Base-by-base conservation (phyloP, 2,329 filamentous ascomycete species). In the Pezicula radicicola region DNA sequence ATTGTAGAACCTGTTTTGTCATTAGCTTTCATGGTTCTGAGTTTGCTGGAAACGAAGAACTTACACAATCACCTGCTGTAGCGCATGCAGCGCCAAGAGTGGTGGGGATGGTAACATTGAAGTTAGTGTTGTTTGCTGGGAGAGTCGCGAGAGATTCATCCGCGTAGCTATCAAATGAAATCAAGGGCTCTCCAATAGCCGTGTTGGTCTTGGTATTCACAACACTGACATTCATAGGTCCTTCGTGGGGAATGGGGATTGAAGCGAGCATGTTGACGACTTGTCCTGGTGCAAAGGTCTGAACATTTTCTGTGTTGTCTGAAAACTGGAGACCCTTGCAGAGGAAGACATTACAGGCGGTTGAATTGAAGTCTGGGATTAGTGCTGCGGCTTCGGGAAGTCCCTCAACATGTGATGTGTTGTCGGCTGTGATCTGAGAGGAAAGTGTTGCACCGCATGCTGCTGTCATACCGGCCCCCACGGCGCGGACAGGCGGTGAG, bases 191-290 rank as follows among this genome's bases (percentile, higher is more conserved):
- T 27, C 76, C 77, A 48, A 83, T 73, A 52, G 78, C 65, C 25
- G 65, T 68, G 65, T 79, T 76, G 52, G 71, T 71, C 50, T 66
- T 65, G 21, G 74, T 75, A 60, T 76, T 68, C 59, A 83, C 70
- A 57, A 83, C 72, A 50, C 72, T 75, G 55, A 83, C 76, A 65
- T 83, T 83, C 65, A 78, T 78, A 8, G 68, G 65, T 51, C 80
- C 80, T 19, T 75, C 75, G 69, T 83, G 79, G 18, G 75, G 70
- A 49, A 77, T 75, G 9, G 72, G 68, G 12, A 77, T 62, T 25
- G 56, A 58, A 36, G 73, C 68, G 8, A 63, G 66, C 58, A 78
- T 71, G 56, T 67, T 64, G 52, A 79, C 65, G 19, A 66, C 66
- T 60, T 78, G 66, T n/a, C 75, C 75, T 0, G 72, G 61, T 0